A percentile compares a stretch with the other conserved stretches of the same genome.
phyloP scores from a whole-genome alignment of 176 grass and related monocot genomes.

The Carex littledalei region DNA sequence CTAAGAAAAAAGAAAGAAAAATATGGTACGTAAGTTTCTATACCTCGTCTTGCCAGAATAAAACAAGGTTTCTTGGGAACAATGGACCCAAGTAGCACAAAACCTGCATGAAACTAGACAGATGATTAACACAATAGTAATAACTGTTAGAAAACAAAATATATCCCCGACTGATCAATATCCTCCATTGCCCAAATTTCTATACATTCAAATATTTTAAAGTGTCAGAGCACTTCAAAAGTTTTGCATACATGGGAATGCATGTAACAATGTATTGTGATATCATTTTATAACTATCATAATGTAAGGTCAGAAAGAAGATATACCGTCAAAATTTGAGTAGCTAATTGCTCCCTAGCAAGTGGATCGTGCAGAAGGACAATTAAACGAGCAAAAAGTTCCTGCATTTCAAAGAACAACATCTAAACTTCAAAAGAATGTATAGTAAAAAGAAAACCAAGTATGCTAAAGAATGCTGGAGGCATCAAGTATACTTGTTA shows the following conservation, averaged over 20 bases:
- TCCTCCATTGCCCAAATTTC: background rate
- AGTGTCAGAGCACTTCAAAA: background rate
- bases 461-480: background rate
- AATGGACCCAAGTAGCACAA: conserved; percentile 82
- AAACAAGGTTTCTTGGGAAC: conserved; percentile 83
- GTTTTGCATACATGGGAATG: background rate
- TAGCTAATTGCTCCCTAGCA: conserved; percentile 74
- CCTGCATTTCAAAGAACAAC: conserved; percentile 48
- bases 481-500: background rate
- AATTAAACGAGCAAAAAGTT: conserved; percentile 92
- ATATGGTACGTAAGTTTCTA: conserved; percentile 19
- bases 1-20: background rate
- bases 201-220: background rate
- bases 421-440: conserved; percentile 23
- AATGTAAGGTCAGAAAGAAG: conserved; percentile 24
- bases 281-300: background rate
- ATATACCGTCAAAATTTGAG: conserved; percentile 82
- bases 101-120: conserved; percentile 44
- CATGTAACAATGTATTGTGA: background rate
- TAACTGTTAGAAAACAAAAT: conserved; percentile 1
- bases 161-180: background rate
- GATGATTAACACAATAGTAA: conserved; percentile 1
- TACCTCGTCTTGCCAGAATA: conserved; percentile 99
- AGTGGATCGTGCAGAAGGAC: conserved; percentile 96
- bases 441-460: conserved; percentile 19